phyloP scores from a whole-genome alignment of 345 rosid species.

The Eucalyptus erythrocorys region DNA sequence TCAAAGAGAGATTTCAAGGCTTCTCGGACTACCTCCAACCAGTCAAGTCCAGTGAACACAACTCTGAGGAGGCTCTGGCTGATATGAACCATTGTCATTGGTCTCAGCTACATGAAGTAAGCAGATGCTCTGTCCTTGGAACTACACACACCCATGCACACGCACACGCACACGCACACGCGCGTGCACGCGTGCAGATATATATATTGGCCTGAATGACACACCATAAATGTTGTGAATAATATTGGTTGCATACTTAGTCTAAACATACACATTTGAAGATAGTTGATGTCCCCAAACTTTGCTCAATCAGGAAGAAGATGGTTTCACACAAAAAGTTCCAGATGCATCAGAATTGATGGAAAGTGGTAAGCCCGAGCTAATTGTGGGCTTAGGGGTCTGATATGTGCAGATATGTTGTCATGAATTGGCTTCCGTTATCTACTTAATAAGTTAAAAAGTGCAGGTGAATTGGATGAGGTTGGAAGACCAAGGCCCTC shows the following conservation, averaged over 20 bases:
- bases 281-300: neutral
- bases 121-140: neutral
- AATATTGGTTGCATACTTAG: neutral
- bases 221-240: neutral
- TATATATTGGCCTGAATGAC: neutral
- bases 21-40: conserved; percentile 38
- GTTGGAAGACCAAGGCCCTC: neutral
- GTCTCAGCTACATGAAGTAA: conserved; percentile 1
- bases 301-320: conserved; percentile 28
- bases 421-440: neutral
- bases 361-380: conserved; percentile 15
- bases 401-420: neutral
- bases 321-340: conserved; percentile 4
- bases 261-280: neutral
- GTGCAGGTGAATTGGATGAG: conserved; percentile 1
- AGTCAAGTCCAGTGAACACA: conserved; percentile 16
- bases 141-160: neutral
- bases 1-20: conserved; percentile 63
- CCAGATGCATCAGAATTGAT: conserved; percentile 6
- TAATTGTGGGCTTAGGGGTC: neutral
- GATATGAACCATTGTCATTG: conserved; percentile 5
- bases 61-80: conserved; percentile 11
- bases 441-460: neutral
- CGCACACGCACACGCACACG: too few species aligned
- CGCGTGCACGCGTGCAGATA: too few species aligned